These are phyloP conservation scores for Ganoderma lucidum DNA, from an alignment of 1,284 basidiomycete species.

Conservation along the genomic window DNA sequence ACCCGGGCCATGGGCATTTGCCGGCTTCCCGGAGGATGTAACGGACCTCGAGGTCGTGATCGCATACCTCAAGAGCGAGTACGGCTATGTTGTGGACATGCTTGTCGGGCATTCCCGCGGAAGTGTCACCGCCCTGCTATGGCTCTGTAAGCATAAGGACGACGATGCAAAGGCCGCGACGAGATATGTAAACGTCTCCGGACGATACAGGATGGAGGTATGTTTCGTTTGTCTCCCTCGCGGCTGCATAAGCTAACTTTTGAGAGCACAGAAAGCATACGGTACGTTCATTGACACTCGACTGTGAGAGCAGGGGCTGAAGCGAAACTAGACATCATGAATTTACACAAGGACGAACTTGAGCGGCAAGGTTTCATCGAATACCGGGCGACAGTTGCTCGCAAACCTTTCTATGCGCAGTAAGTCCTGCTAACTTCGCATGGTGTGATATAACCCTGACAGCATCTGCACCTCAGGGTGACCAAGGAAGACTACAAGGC, in stretches of 20 bases:
- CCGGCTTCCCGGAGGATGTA: conserved; percentile 63
- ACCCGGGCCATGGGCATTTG: conserved; percentile 67
- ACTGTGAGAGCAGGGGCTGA: background rate
- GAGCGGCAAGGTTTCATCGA: conserved; percentile 62
- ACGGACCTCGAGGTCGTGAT: conserved; percentile 72
- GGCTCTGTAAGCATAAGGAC: conserved; percentile 67
- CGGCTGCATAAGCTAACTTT: conserved; percentile 21
- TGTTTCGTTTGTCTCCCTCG: conserved; percentile 36
- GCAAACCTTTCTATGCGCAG: conserved; percentile 55
- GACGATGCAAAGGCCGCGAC: conserved; percentile 61
- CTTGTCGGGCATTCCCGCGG: conserved; percentile 81
- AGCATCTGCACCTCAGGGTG: conserved; percentile 45
- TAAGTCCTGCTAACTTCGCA: background rate
- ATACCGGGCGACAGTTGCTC: conserved; percentile 67
- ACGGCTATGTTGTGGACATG: conserved; percentile 72
- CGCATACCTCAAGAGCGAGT: conserved; percentile 60
- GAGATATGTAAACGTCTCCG: conserved; percentile 74
- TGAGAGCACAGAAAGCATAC: conserved; percentile 31
- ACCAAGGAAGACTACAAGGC: conserved; percentile 63
- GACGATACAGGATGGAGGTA: conserved; percentile 78
- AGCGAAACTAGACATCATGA: conserved; percentile 17
- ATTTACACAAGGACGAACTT: conserved; percentile 52
- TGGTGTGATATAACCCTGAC: background rate
- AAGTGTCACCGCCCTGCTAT: conserved; percentile 67
- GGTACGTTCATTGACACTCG: conserved; percentile 20